These are phyloP conservation scores for Populus tremula DNA, from an alignment of 345 rosid species.

Conservation along the genomic window DNA sequence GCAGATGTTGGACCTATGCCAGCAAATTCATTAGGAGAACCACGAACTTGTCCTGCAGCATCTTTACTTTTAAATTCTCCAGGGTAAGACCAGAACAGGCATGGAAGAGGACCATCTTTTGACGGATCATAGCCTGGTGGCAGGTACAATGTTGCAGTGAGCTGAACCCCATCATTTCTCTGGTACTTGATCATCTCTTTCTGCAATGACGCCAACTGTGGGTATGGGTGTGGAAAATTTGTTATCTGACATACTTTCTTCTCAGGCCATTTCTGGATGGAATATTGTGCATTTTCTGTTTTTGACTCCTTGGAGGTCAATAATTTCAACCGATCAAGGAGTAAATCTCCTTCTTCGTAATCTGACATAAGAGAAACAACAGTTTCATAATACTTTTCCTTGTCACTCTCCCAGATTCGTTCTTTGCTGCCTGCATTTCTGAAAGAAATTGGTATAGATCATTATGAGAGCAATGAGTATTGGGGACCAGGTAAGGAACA, in stretches of 20 bases:
- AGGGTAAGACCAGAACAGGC: conserved; percentile 94
- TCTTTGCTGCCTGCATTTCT: conserved; percentile 91
- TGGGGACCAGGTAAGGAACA: not conserved
- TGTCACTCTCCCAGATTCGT: conserved; percentile 96
- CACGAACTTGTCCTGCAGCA: conserved; percentile 99
- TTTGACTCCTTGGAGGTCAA: conserved; percentile 92
- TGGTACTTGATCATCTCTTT: conserved; percentile 97
- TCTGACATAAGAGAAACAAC: conserved; percentile 95
- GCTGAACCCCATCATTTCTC: conserved; percentile 94
- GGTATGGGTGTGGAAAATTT: conserved; percentile 91
- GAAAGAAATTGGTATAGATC: conserved; percentile 39
- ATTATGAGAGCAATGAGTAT: conserved; percentile 13
- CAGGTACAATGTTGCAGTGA: conserved; percentile 87
- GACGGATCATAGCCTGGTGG: conserved; percentile 89
- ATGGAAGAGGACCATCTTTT: conserved; percentile 92
- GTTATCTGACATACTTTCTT: conserved; percentile 77
- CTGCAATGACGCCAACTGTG: conserved; percentile 85
- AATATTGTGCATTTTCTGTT: conserved; percentile 90
- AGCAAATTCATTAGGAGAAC: conserved; percentile 97
- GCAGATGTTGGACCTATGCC: conserved; percentile 94
- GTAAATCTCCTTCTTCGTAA: conserved; percentile 69
- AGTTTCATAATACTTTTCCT: conserved; percentile 78
- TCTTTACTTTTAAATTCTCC: conserved; percentile 99
- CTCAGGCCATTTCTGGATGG: conserved; percentile 79
- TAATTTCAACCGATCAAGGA: conserved; percentile 66